Conservation (phyloP, 352 stramenopile species). For the Phytopythium mirpurense region DNA sequence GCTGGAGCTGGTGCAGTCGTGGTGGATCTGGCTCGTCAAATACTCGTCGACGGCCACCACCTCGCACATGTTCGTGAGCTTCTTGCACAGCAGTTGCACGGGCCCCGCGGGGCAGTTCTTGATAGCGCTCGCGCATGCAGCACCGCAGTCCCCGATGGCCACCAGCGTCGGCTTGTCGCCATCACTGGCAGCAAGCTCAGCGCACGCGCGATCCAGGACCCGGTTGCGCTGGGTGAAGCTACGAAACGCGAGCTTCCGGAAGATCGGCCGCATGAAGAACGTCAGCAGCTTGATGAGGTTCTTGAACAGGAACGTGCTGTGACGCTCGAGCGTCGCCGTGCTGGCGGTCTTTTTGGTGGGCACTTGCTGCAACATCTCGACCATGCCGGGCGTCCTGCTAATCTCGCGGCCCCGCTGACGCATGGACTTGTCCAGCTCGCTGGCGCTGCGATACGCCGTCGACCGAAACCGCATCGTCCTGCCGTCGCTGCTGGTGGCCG, state of each 20-base stretch:
- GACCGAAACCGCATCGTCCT: not conserved
- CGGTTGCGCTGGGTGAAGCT: not conserved
- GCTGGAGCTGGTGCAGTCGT: not conserved
- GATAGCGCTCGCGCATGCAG: not conserved
- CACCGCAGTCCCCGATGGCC: slow-evolving; percentile 2
- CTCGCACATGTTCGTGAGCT: slow-evolving; percentile 6
- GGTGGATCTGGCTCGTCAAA: slow-evolving; percentile 5
- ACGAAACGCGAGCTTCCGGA: not conserved
- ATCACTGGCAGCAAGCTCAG: not conserved
- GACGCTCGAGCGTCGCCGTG: not conserved
- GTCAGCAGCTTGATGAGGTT: not conserved
- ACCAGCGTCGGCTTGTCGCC: slow-evolving; percentile 4
- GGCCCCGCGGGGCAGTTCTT: not conserved
- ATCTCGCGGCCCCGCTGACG: not conserved
- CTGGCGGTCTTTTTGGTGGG: slow-evolving; percentile 7
- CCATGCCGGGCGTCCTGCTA: not conserved
- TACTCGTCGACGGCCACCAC: slow-evolving; percentile 8
- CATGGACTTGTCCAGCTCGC: not conserved
- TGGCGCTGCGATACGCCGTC: not conserved
- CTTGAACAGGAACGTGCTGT: not conserved
- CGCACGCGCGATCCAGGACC: not conserved
- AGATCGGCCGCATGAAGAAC: not conserved
- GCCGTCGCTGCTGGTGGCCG: not conserved
- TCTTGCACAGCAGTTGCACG: slow-evolving; percentile 1
- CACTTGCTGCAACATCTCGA: not conserved